A percentile compares a stretch with the other conserved stretches of the same genome.
Evolutionary conservation across 164 flowering plant genomes (phyloP).

Genomic region (Amborella trichopoda): DNA sequence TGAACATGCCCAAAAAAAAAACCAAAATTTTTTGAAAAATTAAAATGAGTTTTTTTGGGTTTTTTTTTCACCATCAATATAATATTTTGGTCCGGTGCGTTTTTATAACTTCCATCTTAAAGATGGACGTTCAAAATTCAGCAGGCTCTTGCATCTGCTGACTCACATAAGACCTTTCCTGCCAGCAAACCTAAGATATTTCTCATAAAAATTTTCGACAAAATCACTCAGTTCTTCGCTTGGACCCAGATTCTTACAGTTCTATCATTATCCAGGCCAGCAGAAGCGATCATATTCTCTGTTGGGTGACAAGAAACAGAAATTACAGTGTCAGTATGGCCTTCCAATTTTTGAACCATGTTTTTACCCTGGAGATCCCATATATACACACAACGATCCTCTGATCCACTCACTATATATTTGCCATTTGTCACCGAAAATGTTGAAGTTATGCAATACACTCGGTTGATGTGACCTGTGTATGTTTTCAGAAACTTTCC

Average conservation of each 20-base stretch:
- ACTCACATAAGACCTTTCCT: no score
- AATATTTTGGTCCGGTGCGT: no score
- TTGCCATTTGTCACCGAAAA: conserved; percentile 85
- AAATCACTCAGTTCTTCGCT: no score
- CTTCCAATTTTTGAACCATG: conserved; percentile 77
- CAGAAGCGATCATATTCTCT: conserved; percentile 80
- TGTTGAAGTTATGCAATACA: conserved; percentile 61
- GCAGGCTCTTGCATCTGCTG: no score
- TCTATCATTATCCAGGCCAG: conserved; percentile 58
- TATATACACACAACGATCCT: conserved; percentile 69
- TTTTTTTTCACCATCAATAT: no score
- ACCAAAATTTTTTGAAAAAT: no score
- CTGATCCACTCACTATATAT: conserved; percentile 92
- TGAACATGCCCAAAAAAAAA: no score
- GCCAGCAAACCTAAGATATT: no score
- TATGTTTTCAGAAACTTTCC: conserved; percentile 72
- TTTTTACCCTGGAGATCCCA: conserved; percentile 86
- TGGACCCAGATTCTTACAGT: conserved; percentile 83
- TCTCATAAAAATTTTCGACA: no score
- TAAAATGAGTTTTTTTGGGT: no score
- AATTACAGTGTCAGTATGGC: conserved; percentile 77
- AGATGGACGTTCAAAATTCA: no score
- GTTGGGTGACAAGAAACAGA: conserved; percentile 78
- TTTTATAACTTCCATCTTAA: no score
- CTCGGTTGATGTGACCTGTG: conserved; percentile 62